These are phyloP conservation scores for Boletus sp. DNA, from an alignment of 768 basidiomycete species.

Conservation along the genomic window DNA sequence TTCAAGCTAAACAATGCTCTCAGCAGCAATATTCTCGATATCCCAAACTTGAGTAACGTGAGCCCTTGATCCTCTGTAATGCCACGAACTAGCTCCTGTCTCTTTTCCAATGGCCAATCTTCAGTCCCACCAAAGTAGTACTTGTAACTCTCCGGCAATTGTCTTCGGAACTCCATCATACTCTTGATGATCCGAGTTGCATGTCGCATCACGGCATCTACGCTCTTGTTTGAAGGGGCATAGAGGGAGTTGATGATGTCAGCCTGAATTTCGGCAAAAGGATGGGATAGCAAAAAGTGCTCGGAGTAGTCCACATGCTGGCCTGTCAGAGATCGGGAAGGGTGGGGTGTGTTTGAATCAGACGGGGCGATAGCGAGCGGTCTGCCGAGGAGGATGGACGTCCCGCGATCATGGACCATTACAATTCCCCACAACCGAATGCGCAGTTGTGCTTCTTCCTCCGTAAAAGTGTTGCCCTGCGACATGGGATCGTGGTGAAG, in stretches of 20 bases:
- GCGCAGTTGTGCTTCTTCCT: conserved; percentile 74
- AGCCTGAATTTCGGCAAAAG: conserved; percentile 80
- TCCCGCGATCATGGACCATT: conserved; percentile 83
- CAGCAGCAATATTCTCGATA: conserved; percentile 72
- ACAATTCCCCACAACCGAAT: conserved; percentile 84
- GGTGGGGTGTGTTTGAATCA: conserved; percentile 80
- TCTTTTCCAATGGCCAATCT: conserved; percentile 68
- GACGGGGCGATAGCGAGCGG: conserved; percentile 78
- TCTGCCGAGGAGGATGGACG: conserved; percentile 81
- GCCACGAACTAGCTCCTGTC: conserved; percentile 61
- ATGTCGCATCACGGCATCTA: conserved; percentile 69
- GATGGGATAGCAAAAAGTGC: conserved; percentile 73
- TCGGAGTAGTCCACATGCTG: conserved; percentile 57
- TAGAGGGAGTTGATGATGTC: conserved; percentile 88
- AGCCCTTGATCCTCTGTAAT: conserved; percentile 81
- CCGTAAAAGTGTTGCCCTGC: conserved; percentile 59
- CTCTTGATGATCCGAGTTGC: conserved; percentile 77
- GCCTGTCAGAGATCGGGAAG: conserved; percentile 40
- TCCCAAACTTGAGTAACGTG: conserved; percentile 79
- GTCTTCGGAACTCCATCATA: conserved; percentile 65
- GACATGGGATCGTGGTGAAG: conserved; percentile 81
- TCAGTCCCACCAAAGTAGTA: conserved; percentile 75
- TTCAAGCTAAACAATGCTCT: conserved; percentile 77
- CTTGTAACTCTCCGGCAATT: conserved; percentile 69
- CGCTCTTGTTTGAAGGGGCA: conserved; percentile 65